Conservation (phyloP, 2,329 filamentous ascomycete species). For the Phaeosphaeriaceae sp. region DNA sequence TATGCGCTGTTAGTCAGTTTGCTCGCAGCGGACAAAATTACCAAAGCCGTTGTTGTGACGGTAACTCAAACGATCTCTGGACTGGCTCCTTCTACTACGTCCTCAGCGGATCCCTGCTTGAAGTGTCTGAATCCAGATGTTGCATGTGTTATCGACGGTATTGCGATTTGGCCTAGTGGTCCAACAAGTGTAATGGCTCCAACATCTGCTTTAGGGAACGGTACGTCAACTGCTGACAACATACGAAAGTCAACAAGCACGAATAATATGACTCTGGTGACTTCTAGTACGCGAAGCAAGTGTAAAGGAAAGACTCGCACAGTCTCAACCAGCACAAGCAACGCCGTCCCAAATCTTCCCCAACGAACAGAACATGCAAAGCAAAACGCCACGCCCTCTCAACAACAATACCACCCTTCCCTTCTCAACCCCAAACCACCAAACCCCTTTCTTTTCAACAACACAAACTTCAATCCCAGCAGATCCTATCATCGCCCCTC, state of each 20-base stretch:
- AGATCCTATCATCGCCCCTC: background rate
- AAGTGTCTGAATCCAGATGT: background rate
- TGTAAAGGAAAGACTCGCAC: too few relatives aligned
- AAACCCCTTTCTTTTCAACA: background rate
- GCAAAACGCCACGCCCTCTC: too few relatives aligned
- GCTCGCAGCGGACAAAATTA: background rate
- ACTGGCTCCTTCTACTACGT: background rate
- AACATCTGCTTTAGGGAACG: too few relatives aligned
- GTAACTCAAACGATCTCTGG: slow-evolving; percentile 1
- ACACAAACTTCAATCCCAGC: background rate
- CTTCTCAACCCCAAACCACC: background rate
- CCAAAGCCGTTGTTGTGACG: slow-evolving; percentile 1
- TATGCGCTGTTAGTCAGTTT: too few relatives aligned
- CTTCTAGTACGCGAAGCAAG: too few relatives aligned
- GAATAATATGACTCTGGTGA: too few relatives aligned
- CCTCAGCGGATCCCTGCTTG: background rate
- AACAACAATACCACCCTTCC: background rate
- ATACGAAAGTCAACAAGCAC: too few relatives aligned
- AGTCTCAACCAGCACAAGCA: too few relatives aligned
- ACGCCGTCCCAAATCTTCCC: too few relatives aligned
- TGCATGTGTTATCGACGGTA: slow-evolving; percentile 6
- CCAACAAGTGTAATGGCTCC: too few relatives aligned
- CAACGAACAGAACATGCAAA: too few relatives aligned
- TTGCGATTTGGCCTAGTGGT: slow-evolving; percentile 1
- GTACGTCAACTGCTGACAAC: too few relatives aligned